A percentile compares a stretch with the other conserved stretches of the same genome.
Evolutionary conservation across 305 asterid genomes (phyloP).

Genomic region (Rubia peregrina): DNA sequence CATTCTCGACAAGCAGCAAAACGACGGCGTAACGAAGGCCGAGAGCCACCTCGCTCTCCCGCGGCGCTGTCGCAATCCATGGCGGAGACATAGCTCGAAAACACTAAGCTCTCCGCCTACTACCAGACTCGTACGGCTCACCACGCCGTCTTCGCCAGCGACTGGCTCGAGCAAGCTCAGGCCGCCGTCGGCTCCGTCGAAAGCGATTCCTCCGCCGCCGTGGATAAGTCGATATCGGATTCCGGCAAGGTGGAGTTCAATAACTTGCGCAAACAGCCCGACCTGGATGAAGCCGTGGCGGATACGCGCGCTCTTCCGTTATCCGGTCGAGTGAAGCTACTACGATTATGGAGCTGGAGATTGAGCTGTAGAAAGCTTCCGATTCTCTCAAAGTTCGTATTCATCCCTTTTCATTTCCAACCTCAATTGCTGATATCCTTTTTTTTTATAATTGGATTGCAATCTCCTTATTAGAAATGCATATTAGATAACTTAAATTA

Average conservation of each 20-base stretch:
- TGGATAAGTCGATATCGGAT: slow-evolving; percentile 3
- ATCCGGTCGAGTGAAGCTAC: slow-evolving; percentile 76
- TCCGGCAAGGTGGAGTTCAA: slow-evolving; percentile 58
- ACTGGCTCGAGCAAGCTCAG: slow-evolving; percentile 88
- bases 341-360: slow-evolving; percentile 90
- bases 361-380: slow-evolving; percentile 76
- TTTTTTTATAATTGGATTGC: not conserved
- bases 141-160: slow-evolving; percentile 84
- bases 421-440: not conserved
- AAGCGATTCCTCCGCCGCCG: slow-evolving; percentile 28
- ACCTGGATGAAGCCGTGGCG: slow-evolving; percentile 95
- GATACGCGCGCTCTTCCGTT: slow-evolving; percentile 87
- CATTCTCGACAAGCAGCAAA: slow-evolving; percentile 43
- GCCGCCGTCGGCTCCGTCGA: slow-evolving; percentile 41
- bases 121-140: slow-evolving; percentile 83
- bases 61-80: slow-evolving; percentile 20
- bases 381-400: slow-evolving; percentile 67
- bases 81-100: slow-evolving; percentile 40
- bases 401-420: not conserved
- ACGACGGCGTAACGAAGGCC: slow-evolving; percentile 37
- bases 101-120: slow-evolving; percentile 61
- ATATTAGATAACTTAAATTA: too few relatives aligned
- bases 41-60: slow-evolving; percentile 37
- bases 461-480: not conserved
- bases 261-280: slow-evolving; percentile 85